Conservation (phyloP, 73 alveolate genomes). For the Paramecium biaurelia region DNA sequence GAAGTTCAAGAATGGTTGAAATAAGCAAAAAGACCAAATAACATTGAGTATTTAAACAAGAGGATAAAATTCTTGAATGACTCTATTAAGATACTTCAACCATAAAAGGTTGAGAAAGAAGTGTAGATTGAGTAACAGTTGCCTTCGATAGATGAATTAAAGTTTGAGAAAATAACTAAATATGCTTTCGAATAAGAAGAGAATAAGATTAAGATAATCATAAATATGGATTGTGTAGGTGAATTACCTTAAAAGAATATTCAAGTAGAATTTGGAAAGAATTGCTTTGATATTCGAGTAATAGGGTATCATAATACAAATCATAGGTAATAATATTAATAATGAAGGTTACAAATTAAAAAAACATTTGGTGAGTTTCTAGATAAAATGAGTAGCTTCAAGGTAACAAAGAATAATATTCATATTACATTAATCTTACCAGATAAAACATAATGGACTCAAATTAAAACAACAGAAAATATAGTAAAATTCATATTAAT, state of each 20-base stretch:
- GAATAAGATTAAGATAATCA: neutral
- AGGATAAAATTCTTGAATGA: neutral
- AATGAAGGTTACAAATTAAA: neutral
- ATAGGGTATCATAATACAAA: neutral
- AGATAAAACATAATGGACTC: neutral
- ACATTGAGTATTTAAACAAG: neutral
- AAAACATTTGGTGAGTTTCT: neutral
- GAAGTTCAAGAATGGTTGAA: constrained; percentile 1
- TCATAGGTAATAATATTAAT: neutral
- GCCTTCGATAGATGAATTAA: neutral
- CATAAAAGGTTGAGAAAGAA: neutral
- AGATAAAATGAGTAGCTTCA: neutral
- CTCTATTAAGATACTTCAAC: neutral
- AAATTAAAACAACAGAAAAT: neutral
- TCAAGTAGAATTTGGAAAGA: neutral
- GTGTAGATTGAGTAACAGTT: neutral
- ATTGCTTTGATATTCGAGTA: neutral
- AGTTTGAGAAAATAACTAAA: neutral
- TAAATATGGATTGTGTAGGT: neutral
- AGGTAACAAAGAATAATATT: neutral
- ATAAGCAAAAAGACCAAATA: neutral
- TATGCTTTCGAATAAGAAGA: constrained; percentile 22
- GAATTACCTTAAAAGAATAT: neutral
- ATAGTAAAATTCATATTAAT: neutral
- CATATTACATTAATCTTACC: neutral